Base-by-base conservation (phyloP, 2,329 filamentous ascomycete species). In the Ascocoryne sarcoides region DNA sequence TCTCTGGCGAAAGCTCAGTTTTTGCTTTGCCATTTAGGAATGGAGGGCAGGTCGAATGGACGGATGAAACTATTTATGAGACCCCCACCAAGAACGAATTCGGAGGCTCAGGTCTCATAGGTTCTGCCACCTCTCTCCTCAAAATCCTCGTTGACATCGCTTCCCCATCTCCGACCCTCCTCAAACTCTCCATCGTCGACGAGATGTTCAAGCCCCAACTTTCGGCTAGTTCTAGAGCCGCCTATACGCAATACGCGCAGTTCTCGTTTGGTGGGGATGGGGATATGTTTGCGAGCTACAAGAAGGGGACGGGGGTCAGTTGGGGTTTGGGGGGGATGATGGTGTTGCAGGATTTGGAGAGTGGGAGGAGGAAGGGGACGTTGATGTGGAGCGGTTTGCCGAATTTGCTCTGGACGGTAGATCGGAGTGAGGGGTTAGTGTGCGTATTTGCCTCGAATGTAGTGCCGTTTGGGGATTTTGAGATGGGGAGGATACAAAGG, bases 181-280 rank as follows among this genome's bases (percentile, higher is more conserved):
- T 68, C 40, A 61, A 61, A 1, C 58, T 75, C 0, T 53, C 56
- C 2, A 65, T 74, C 33, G 71, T 76, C 38, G 66, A 64, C 3
- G 66, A 62, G 31, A 47, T 76, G 0, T 60, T 77, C 5, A 61
- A 55, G 15, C 56, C 59, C 0, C 54, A 54, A 3, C 64, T 0
- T 61, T 67, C 0, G 59, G 65, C 1, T 48, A 60, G 32, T 63
- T 76, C 56, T 12, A 7, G 12, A 12, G 7, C 75, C 74, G 19
- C 17, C n/a, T 16, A 20, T 20, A 14, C 5, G 10, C 5, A 18
- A 18, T 19, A 19, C 18, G 12, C 8, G 5, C 3, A 19, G 7
- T 18, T 21, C 5, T 32, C 8, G 30, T 16, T 8, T 8, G 19
- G n/a, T 16, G 32, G 4, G 18, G 12, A 15, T 35, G 16, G 18